A percentile compares a stretch with the other conserved stretches of the same genome.
Conservation (phyloP, 192 early-diverging fungal genomes). For the Polychytrium aggregatum region DNA sequence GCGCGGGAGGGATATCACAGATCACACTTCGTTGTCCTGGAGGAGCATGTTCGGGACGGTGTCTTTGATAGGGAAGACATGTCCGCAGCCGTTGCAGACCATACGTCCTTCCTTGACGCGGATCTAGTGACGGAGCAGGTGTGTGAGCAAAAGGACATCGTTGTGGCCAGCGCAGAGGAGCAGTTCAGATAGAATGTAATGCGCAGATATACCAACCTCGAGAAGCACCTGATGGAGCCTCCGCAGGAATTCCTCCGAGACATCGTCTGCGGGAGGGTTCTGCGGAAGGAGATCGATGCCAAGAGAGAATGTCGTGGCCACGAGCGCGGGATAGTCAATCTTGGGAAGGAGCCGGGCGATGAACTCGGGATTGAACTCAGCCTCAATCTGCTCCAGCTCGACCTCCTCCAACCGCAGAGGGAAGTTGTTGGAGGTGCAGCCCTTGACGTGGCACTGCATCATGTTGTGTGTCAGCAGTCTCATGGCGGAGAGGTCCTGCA, state of each 20-base stretch:
- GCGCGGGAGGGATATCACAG: no score
- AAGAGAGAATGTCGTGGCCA: slow-evolving; percentile 32
- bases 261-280: slow-evolving; percentile 43
- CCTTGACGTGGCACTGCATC: slow-evolving; percentile 96
- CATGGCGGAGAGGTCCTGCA: slow-evolving; percentile 37
- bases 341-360: slow-evolving; percentile 67
- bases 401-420: slow-evolving; percentile 79
- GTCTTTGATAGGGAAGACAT: slow-evolving; percentile 83
- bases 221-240: slow-evolving; percentile 66
- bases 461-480: slow-evolving; percentile 97
- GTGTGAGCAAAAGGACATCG: no score
- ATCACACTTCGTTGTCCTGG: slow-evolving; percentile 31
- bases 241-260: slow-evolving; percentile 59
- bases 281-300: slow-evolving; percentile 56
- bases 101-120: slow-evolving; percentile 80
- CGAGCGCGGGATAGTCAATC: slow-evolving; percentile 62
- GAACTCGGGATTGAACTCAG: slow-evolving; percentile 81
- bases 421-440: slow-evolving; percentile 85
- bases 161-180: no score
- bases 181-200: no score
- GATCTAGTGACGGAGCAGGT: slow-evolving; percentile 32
- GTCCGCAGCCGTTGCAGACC: slow-evolving; percentile 81
- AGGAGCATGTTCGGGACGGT: slow-evolving; percentile 71
- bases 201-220: slow-evolving; percentile 56
- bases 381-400: slow-evolving; percentile 69